Evolutionary conservation across 257 asterid species (phyloP).

Genomic region (Dorcoceras hygrometricum): DNA sequence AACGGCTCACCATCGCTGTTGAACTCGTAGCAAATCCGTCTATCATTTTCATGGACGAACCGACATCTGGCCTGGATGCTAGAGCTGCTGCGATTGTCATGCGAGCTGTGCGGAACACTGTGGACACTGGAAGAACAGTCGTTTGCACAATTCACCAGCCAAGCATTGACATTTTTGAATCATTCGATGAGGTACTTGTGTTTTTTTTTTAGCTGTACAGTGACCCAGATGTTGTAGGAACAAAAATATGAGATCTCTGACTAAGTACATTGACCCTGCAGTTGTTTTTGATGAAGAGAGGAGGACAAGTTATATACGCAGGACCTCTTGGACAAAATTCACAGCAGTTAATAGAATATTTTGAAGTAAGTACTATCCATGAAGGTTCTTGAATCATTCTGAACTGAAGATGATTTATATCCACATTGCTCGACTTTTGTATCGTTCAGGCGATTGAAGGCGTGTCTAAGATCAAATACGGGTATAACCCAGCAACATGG

Average conservation of each 20-base stretch:
- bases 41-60: constrained; percentile 75
- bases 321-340: constrained; percentile 63
- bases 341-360: constrained; percentile 47
- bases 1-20: constrained; percentile 65
- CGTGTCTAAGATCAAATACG: constrained; percentile 48
- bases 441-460: constrained; percentile 45
- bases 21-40: constrained; percentile 70
- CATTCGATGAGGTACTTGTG: constrained; percentile 55
- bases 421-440: neutral
- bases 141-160: constrained; percentile 77
- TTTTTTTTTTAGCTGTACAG: neutral
- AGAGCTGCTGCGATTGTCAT: constrained; percentile 74
- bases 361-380: constrained; percentile 43
- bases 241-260: neutral
- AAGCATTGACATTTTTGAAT: constrained; percentile 65
- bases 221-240: neutral
- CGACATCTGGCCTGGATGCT: constrained; percentile 71
- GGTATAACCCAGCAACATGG: constrained; percentile 73
- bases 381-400: neutral
- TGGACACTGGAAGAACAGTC: constrained; percentile 67
- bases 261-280: constrained; percentile 19
- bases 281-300: constrained; percentile 65
- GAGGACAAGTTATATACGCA: constrained; percentile 66
- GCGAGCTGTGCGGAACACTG: constrained; percentile 71
- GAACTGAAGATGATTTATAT: neutral